Evolutionary conservation across 1,284 basidiomycete species (phyloP), one percentile per base, ranked within the genome.

Genomic region (Apiotrichum domesticum): DNA sequence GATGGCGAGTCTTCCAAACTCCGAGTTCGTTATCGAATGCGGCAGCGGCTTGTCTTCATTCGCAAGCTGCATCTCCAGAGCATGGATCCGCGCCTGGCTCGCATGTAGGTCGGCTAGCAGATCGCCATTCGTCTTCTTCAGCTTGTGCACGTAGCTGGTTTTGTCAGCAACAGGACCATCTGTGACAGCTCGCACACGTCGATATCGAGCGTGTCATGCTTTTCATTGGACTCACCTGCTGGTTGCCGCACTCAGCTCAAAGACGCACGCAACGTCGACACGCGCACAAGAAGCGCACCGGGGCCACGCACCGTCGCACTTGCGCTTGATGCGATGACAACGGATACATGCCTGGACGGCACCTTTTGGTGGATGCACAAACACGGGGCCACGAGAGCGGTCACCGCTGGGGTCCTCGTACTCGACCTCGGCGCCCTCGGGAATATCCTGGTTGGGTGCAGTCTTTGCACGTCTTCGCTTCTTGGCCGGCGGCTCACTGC

Each of bases 281-380:
- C 70, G 68, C 9, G 58, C 57, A 51, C 72, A 74, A 10, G 69
- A 69, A 13, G 61, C 61, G 57, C 72, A 74, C 21, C 72, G 63
- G 1, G 72, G 72, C 54, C 63, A 62, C 0, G 63, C 66, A 35
- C 67, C 65, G 49, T 74, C 70, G 45, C 72, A 74, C 54, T 74
- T 74, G 44, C 72, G 59, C 58, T 74, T 74, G 54, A 74, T 72
- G 40, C 69, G 57, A 52, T 74, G 72, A 48, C 72, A 74, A 42
- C 72, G 52, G 13, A 72, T 66, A 48, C 72, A 74, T 9, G 72
- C 72, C 55, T 74, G 72, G 6, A 68, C 67, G 2, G 66, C 65
- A 5, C 65, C 66, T 49, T 67, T 63, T 3, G 67, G 66, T 6
- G 72, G 69, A 44, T 72, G 71, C 4, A 71, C 59, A 47, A 69